Evolutionary conservation across 345 rosid genomes (phyloP), one percentile per base, ranked within the genome.

Genomic region (Populus euphratica): DNA sequence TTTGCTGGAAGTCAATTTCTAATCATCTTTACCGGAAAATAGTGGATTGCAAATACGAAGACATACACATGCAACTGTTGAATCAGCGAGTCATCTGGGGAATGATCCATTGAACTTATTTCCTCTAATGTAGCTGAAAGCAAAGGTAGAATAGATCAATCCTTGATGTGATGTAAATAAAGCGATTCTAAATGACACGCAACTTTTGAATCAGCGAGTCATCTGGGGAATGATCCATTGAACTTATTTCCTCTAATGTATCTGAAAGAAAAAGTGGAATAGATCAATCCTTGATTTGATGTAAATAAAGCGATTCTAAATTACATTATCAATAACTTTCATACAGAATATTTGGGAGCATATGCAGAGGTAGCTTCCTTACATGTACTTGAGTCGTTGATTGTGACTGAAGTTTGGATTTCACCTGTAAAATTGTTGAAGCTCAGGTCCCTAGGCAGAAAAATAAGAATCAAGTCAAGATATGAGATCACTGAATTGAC

Each of bases 341-440:
- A 5, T 27, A 9, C 4, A 8, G 23, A 61, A 61, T 61, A 3
- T 2, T 6, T 64, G 14, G 68, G 17, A 63, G 8, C 33, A 63
- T 25, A 62, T n/a, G 38, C 12, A 6, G 27, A 25, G 33, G 1
- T 5, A 63, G 68, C 68, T 13, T 41, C 13, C 52, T 39, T 20
- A 69, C 72, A 41, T 41, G 54, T 4, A 69, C 23, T 43, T 16
- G 5, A 16, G 52, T 23, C 14, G 14, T 20, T 23, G 52, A 41
- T 10, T 21, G 72, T n/a, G 7, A 23, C n/a, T 39, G 20, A 69
- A 41, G 33, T 14, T 38, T 69, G 54, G 72, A n/a, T 41, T 69
- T 41, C 72, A 39, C 72, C 52, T n/a, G 33, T 69, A 20, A 69
- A 41, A n/a, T 41, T 69, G 72, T 69, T 69, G 72, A 69, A 69